A percentile compares a stretch with the other conserved stretches of the same genome.
These are phyloP conservation scores for Centrapalus pauciflorus DNA, from an alignment of 129 eudicot species.

Conservation along the genomic window DNA sequence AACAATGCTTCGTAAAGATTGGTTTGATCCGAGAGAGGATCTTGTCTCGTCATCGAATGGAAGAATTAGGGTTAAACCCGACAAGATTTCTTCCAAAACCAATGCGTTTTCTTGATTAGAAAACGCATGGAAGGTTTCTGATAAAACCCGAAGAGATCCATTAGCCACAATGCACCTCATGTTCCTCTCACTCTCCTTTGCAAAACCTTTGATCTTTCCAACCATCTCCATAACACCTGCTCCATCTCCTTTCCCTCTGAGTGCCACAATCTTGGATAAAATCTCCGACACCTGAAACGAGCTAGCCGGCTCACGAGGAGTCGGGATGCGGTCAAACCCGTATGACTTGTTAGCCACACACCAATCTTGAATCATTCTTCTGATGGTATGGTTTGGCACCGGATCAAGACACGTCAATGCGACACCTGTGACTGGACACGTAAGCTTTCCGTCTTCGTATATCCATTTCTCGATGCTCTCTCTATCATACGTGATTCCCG, in stretches of 20 bases:
- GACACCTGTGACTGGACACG: constrained; percentile 43
- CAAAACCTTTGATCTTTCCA: constrained; percentile 31
- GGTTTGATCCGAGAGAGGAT: constrained; percentile 28
- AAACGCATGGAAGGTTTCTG: constrained; percentile 36
- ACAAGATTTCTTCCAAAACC: constrained; percentile 42
- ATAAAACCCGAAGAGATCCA: constrained; percentile 28
- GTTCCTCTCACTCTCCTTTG: constrained; percentile 43
- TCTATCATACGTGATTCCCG: constrained; percentile 58
- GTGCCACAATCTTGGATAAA: constrained; percentile 25
- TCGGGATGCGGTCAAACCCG: constrained; percentile 61
- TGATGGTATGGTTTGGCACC: constrained; percentile 45
- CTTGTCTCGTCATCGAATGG: constrained; percentile 37
- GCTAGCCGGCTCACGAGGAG: constrained; percentile 41
- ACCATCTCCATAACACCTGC: constrained; percentile 39
- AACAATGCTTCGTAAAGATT: constrained; percentile 34
- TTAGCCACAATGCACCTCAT: constrained; percentile 35
- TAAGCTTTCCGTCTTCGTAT: constrained; percentile 45
- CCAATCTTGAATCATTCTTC: constrained; percentile 69
- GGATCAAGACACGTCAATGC: constrained; percentile 33
- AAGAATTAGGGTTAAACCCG: constrained; percentile 29
- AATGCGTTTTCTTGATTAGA: constrained; percentile 27
- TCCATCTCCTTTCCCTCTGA: constrained; percentile 10
- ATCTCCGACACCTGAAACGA: constrained; percentile 38
- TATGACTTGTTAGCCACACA: constrained; percentile 43
- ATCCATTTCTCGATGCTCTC: constrained; percentile 55